These are phyloP conservation scores for Psilocybe cyanescens DNA, from an alignment of 768 basidiomycete genomes.

Conservation along the genomic window DNA sequence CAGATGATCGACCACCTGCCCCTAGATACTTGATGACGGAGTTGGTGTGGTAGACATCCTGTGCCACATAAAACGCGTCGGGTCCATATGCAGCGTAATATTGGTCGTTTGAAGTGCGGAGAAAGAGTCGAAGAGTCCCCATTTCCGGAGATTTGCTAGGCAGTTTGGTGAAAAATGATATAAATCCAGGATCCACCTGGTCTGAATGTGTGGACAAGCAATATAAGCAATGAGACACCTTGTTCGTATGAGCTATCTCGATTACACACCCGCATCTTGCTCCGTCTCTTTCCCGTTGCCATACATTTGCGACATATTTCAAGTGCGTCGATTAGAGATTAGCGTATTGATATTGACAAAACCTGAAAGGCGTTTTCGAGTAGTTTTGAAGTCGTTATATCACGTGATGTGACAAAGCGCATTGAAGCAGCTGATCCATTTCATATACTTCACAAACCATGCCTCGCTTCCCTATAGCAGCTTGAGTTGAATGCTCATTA, in stretches of 20 bases:
- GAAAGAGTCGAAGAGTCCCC: slow-evolving; percentile 89
- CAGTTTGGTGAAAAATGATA: slow-evolving; percentile 66
- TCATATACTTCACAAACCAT: too few species aligned
- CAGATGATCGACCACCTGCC: slow-evolving; percentile 53
- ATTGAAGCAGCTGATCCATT: too few species aligned
- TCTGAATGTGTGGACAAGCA: slow-evolving; percentile 35
- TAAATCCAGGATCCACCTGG: slow-evolving; percentile 81
- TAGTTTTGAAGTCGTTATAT: too few species aligned
- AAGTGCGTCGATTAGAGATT: background rate
- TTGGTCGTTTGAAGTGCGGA: slow-evolving; percentile 58
- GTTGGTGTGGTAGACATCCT: slow-evolving; percentile 83
- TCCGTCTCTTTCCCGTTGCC: slow-evolving; percentile 61
- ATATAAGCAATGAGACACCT: background rate
- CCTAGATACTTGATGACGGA: slow-evolving; percentile 94
- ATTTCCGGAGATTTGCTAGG: slow-evolving; percentile 70
- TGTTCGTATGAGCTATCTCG: too few species aligned
- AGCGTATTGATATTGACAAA: too few species aligned
- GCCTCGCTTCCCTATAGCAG: too few species aligned
- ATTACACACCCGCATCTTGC: background rate
- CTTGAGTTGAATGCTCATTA: too few species aligned
- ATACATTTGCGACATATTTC: slow-evolving; percentile 61
- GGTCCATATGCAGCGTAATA: slow-evolving; percentile 90
- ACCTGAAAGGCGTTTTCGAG: too few species aligned
- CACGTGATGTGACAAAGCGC: too few species aligned
- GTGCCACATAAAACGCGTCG: slow-evolving; percentile 88